These are phyloP conservation scores for Fonsecaea monophora DNA, from an alignment of 2,329 filamentous ascomycete genomes.

Conservation along the genomic window DNA sequence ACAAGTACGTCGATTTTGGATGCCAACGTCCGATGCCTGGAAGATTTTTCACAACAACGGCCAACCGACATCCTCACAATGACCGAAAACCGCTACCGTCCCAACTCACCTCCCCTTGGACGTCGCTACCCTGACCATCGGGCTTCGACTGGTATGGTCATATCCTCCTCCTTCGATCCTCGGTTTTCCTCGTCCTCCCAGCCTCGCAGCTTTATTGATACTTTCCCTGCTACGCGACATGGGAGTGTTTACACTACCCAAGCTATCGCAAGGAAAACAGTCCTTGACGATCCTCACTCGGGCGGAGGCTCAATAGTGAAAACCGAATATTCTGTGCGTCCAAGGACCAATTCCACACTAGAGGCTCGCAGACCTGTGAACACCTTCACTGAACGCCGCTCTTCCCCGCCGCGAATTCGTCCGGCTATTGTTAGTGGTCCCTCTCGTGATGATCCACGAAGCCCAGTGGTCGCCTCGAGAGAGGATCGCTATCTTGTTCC, in stretches of 20 bases:
- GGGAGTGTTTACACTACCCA: conserved; percentile 37
- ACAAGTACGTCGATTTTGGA: neutral
- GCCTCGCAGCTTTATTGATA: conserved; percentile 30
- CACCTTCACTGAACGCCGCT: conserved; percentile 30
- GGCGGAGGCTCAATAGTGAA: conserved; percentile 33
- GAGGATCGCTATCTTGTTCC: conserved; percentile 39
- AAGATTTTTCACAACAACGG: neutral
- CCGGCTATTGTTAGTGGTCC: conserved; percentile 34
- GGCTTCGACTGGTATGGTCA: conserved; percentile 38
- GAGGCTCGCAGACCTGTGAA: conserved; percentile 38
- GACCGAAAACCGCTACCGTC: conserved; percentile 36
- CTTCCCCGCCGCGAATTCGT: conserved; percentile 39
- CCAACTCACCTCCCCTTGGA: conserved; percentile 26
- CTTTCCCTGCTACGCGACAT: conserved; percentile 27
- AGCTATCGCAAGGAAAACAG: conserved; percentile 36
- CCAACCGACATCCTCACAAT: conserved; percentile 21
- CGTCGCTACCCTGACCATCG: conserved; percentile 34
- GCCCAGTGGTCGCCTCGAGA: conserved; percentile 21
- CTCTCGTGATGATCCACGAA: conserved; percentile 34
- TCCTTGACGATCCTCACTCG: conserved; percentile 33
- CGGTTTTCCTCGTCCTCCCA: conserved; percentile 28
- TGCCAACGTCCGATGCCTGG: conserved; percentile 22
- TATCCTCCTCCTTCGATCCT: conserved; percentile 38
- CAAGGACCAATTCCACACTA: conserved; percentile 38
- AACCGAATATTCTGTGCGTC: conserved; percentile 41